These are phyloP conservation scores for Carex kokanica DNA, from an alignment of 176 grass and related monocot species.

Conservation along the genomic window DNA sequence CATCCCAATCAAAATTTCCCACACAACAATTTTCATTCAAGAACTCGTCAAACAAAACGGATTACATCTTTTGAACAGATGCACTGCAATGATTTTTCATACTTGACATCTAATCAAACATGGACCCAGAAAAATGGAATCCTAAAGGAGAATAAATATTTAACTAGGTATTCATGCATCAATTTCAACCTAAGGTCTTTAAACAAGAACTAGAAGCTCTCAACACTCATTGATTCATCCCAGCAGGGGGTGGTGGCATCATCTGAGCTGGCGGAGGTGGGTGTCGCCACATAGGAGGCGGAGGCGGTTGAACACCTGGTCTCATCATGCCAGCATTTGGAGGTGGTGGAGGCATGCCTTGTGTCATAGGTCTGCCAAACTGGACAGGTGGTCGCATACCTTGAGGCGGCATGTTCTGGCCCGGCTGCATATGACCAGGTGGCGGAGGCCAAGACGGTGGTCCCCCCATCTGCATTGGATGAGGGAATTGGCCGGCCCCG, in stretches of 20 bases:
- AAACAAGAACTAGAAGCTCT: not conserved
- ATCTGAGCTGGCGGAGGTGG: constrained; percentile 53
- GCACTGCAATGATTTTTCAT: not conserved
- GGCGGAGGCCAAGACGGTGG: constrained; percentile 55
- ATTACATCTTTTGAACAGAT: constrained; percentile 1
- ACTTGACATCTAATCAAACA: constrained; percentile 5
- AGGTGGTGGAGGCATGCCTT: constrained; percentile 60
- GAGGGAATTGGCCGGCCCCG: constrained; percentile 58
- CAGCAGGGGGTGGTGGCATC: constrained; percentile 13
- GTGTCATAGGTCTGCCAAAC: constrained; percentile 46
- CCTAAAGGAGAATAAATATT: not conserved
- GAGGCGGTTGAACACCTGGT: constrained; percentile 45
- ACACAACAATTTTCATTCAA: not conserved
- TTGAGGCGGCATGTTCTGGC: constrained; percentile 34
- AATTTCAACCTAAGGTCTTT: not conserved
- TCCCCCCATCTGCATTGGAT: constrained; percentile 62
- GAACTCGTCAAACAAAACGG: not conserved
- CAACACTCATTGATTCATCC: constrained; percentile 27
- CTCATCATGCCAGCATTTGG: constrained; percentile 69
- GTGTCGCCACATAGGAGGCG: constrained; percentile 64
- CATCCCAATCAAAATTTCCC: no score
- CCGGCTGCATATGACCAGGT: constrained; percentile 26
- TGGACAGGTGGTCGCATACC: constrained; percentile 30
- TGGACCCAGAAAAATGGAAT: not conserved
- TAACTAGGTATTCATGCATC: not conserved